phyloP scores from a whole-genome alignment of 2,329 filamentous ascomycete species.

The Exophiala oligosperma region DNA sequence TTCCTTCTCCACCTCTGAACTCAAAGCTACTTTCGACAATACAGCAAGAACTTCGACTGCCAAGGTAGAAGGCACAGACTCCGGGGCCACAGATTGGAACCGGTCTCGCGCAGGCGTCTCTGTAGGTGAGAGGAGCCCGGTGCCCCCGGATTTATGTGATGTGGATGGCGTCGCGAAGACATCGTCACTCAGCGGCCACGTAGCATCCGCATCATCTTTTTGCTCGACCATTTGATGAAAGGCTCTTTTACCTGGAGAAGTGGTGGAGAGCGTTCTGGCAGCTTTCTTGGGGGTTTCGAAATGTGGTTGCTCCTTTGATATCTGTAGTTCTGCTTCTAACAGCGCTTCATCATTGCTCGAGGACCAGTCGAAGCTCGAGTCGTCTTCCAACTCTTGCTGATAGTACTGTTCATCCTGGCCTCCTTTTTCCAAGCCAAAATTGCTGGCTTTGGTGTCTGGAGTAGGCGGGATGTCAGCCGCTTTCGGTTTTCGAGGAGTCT shows the following conservation, averaged over 20 bases:
- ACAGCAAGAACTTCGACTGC: constrained; percentile 34
- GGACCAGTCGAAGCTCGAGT: constrained; percentile 41
- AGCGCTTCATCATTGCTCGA: constrained; percentile 37
- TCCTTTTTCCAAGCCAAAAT: background rate
- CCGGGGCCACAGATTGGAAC: constrained; percentile 23
- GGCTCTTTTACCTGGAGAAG: constrained; percentile 41
- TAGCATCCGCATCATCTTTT: constrained; percentile 7
- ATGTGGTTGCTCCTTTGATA: constrained; percentile 11
- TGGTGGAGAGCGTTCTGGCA: constrained; percentile 33
- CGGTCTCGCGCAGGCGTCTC: constrained; percentile 13
- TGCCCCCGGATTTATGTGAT: constrained; percentile 11
- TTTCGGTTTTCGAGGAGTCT: constrained; percentile 29
- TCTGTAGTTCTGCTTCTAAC: constrained; percentile 32
- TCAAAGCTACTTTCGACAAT: constrained; percentile 38
- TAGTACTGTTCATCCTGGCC: background rate
- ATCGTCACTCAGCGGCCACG: constrained; percentile 24
- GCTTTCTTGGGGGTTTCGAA: constrained; percentile 40
- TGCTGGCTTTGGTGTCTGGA: constrained; percentile 11
- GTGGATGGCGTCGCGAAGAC: constrained; percentile 27
- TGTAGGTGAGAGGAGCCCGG: constrained; percentile 24
- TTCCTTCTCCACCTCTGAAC: constrained; percentile 37
- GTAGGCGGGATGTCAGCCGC: constrained; percentile 16
- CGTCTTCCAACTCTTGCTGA: constrained; percentile 33
- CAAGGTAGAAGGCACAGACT: constrained; percentile 33
- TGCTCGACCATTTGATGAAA: constrained; percentile 30